phyloP scores from a whole-genome alignment of 164 flowering plant species.

The Chloranthus sessilifolius region DNA sequence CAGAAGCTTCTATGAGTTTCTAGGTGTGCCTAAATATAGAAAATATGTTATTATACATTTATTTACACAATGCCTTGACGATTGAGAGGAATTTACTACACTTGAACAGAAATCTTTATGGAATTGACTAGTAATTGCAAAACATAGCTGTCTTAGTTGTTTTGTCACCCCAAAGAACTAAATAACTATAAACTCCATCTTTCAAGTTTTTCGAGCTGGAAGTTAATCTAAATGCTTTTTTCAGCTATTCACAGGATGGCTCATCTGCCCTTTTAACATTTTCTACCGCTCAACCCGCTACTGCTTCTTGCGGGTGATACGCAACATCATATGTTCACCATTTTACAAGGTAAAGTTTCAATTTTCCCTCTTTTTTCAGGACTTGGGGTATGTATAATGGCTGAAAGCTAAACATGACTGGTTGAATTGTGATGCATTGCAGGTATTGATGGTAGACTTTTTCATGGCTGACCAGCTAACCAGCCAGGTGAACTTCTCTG shows the following conservation, averaged over 20 bases:
- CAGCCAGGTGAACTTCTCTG: constrained; percentile 70
- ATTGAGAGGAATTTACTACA: too few species aligned
- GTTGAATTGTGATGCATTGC: constrained; percentile 14
- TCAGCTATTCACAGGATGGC: constrained; percentile 50
- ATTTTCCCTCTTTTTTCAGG: background rate
- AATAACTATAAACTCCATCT: too few species aligned
- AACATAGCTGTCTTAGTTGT: too few species aligned
- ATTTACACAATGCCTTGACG: too few species aligned
- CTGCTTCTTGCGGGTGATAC: constrained; percentile 64
- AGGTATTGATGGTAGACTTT: constrained; percentile 95
- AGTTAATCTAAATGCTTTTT: too few species aligned
- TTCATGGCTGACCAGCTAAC: constrained; percentile 99
- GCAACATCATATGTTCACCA: constrained; percentile 87
- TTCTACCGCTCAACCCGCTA: constrained; percentile 80
- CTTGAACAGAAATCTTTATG: too few species aligned
- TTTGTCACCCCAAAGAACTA: too few species aligned
- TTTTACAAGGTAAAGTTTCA: constrained; percentile 60
- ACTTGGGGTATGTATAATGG: background rate
- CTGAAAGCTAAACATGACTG: background rate
- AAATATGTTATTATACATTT: too few species aligned
- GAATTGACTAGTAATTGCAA: too few species aligned
- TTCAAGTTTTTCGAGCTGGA: too few species aligned
- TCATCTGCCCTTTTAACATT: constrained; percentile 74
- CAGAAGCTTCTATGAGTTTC: too few species aligned
- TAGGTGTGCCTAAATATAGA: too few species aligned